These are phyloP conservation scores for Termitomyces bulborhizus DNA, from an alignment of 768 basidiomycete species.

Conservation along the genomic window DNA sequence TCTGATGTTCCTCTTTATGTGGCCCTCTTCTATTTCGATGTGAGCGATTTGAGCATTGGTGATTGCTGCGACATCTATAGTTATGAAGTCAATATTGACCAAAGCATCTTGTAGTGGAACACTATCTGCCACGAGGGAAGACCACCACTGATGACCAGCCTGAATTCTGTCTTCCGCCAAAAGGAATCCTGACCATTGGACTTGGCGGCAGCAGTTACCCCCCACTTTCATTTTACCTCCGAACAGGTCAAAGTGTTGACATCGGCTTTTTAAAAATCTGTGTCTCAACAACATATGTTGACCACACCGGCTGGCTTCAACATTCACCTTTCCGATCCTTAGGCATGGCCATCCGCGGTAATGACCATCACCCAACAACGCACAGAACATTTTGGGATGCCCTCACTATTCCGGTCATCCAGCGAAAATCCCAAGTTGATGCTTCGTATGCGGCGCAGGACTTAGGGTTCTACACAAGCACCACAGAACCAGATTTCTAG, in stretches of 20 bases:
- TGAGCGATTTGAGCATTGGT: not conserved
- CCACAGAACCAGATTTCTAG: too few species aligned
- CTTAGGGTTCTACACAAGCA: too few species aligned
- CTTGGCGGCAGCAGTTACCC: constrained; percentile 29
- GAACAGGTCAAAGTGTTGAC: constrained; percentile 24
- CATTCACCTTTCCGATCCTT: constrained; percentile 19
- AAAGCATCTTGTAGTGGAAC: not conserved
- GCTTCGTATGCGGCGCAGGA: too few species aligned
- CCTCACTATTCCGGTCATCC: not conserved
- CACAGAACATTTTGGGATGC: not conserved
- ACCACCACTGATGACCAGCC: not conserved
- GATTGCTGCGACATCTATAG: not conserved
- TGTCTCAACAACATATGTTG: constrained; percentile 28
- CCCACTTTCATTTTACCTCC: constrained; percentile 26
- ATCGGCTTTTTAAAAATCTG: constrained; percentile 40
- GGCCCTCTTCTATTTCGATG: constrained; percentile 1
- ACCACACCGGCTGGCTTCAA: constrained; percentile 16
- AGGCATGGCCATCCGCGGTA: not conserved
- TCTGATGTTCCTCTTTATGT: not conserved
- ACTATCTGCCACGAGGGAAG: not conserved
- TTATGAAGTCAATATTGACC: not conserved
- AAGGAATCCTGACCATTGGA: constrained; percentile 25
- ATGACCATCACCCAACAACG: too few species aligned
- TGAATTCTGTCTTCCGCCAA: not conserved
- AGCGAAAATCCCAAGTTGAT: not conserved